A percentile compares a stretch with the other conserved stretches of the same genome.
Conservation (phyloP, 1,284 basidiomycete species). For the Malassezia japonica region DNA sequence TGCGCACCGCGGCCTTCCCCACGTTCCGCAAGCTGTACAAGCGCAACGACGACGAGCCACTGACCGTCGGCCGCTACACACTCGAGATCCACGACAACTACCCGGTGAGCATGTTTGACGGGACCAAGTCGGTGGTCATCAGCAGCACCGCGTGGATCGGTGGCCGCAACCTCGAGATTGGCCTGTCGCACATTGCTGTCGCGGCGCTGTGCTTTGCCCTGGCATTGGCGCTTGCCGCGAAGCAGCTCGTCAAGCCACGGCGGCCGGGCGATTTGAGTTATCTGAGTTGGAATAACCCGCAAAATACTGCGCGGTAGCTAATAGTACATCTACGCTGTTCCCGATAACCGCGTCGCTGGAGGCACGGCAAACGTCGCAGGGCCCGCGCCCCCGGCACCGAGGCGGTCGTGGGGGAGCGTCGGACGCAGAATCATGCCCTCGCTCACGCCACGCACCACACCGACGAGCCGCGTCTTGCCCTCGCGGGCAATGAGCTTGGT, state of each 20-base stretch:
- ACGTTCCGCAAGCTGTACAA: conserved; percentile 93
- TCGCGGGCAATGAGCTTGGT: conserved; percentile 43
- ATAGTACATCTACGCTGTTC: background rate
- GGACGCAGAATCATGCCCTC: conserved; percentile 17
- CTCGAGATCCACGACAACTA: conserved; percentile 78
- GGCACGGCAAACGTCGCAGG: background rate
- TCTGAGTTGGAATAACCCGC: conserved; percentile 40
- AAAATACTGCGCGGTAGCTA: background rate
- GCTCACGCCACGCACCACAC: conserved; percentile 34
- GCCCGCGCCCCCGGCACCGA: background rate
- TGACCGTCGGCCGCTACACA: conserved; percentile 67
- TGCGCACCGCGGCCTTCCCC: conserved; percentile 91
- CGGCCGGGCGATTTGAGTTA: conserved; percentile 53
- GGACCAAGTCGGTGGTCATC: conserved; percentile 92
- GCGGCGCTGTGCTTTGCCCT: conserved; percentile 77
- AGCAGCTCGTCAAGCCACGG: conserved; percentile 86
- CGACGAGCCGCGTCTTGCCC: conserved; percentile 43
- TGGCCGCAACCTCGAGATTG: conserved; percentile 92
- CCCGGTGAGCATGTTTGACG: conserved; percentile 79
- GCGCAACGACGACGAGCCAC: conserved; percentile 69
- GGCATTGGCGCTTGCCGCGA: conserved; percentile 74
- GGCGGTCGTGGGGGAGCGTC: background rate
- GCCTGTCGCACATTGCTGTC: conserved; percentile 88
- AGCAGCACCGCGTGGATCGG: conserved; percentile 97
- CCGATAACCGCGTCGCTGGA: background rate